Conservation (phyloP, 2,329 filamentous ascomycete species). For the Rasamsonia emersonii region DNA sequence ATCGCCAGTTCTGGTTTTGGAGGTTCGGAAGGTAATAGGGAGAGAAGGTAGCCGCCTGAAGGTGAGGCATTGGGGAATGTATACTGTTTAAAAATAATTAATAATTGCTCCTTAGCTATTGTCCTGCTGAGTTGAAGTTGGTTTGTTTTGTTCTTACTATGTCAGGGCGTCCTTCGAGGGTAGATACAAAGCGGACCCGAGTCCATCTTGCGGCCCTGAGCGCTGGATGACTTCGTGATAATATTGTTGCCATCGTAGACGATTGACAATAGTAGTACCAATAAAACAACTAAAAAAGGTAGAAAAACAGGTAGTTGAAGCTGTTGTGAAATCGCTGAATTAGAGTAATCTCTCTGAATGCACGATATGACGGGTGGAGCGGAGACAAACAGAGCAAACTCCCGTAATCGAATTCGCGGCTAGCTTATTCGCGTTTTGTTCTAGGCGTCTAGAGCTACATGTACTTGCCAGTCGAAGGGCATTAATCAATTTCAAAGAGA, state of each 20-base stretch:
- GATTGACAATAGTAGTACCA: not conserved
- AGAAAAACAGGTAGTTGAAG: not conserved
- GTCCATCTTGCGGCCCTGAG: constrained; percentile 13
- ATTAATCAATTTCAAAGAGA: too few species aligned
- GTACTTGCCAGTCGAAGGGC: too few species aligned
- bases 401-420: too few species aligned
- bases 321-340: constrained; percentile 1
- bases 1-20: constrained; percentile 46
- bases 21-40: constrained; percentile 48
- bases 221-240: constrained; percentile 11
- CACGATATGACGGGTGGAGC: too few species aligned
- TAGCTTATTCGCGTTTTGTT: too few species aligned
- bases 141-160: constrained; percentile 30
- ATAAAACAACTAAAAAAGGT: not conserved
- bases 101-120: not conserved
- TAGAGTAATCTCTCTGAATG: not conserved
- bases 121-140: not conserved
- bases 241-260: constrained; percentile 19
- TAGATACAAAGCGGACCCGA: constrained; percentile 25
- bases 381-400: too few species aligned
- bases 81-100: constrained; percentile 31
- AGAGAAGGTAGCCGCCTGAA: constrained; percentile 39
- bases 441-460: too few species aligned
- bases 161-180: constrained; percentile 29
- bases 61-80: constrained; percentile 37